A percentile compares a stretch with the other conserved stretches of the same genome.
Evolutionary conservation across 352 stramenopile genomes (phyloP).

Genomic region (Halophytophthora batemanensis): DNA sequence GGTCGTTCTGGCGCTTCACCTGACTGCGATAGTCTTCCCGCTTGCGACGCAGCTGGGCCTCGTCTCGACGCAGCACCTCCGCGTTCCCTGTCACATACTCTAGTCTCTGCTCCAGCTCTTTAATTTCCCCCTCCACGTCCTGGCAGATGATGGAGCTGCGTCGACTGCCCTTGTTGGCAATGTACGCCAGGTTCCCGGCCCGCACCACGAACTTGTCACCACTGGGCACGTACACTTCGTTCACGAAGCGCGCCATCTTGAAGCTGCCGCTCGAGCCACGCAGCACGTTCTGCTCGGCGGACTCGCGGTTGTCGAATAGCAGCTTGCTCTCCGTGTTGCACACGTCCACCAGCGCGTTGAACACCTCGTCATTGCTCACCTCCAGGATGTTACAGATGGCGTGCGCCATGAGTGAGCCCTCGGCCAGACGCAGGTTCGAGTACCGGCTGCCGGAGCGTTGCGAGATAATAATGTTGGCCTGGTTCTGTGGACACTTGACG

Average conservation of each 20-base stretch:
- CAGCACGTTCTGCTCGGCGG: conserved; percentile 52
- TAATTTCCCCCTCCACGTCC: conserved; percentile 61
- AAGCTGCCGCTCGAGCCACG: conserved; percentile 55
- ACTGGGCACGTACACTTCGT: conserved; percentile 64
- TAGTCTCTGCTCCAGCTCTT: conserved; percentile 51
- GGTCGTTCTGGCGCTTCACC: conserved; percentile 45
- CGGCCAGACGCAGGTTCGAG: conserved; percentile 47
- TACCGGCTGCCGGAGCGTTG: conserved; percentile 55
- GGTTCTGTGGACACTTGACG: conserved; percentile 59
- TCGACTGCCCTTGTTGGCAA: conserved; percentile 63
- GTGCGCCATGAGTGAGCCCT: conserved; percentile 47
- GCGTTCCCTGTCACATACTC: conserved; percentile 44
- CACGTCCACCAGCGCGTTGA: conserved; percentile 78
- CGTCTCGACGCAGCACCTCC: conserved; percentile 53
- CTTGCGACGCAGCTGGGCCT: conserved; percentile 39
- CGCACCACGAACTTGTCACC: conserved; percentile 81
- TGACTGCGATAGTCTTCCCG: conserved; percentile 41
- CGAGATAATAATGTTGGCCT: conserved; percentile 81
- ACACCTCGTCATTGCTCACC: conserved; percentile 72
- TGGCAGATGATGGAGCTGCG: conserved; percentile 74
- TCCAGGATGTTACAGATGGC: conserved; percentile 79
- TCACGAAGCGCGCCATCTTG: conserved; percentile 60
- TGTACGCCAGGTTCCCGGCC: conserved; percentile 73
- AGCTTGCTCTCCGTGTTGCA: conserved; percentile 77
- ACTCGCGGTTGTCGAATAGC: conserved; percentile 59